Evolutionary conservation across 2,329 filamentous ascomycete genomes (phyloP), one percentile per base, ranked within the genome.

Genomic region (Cylindrodendrum hubeiense): DNA sequence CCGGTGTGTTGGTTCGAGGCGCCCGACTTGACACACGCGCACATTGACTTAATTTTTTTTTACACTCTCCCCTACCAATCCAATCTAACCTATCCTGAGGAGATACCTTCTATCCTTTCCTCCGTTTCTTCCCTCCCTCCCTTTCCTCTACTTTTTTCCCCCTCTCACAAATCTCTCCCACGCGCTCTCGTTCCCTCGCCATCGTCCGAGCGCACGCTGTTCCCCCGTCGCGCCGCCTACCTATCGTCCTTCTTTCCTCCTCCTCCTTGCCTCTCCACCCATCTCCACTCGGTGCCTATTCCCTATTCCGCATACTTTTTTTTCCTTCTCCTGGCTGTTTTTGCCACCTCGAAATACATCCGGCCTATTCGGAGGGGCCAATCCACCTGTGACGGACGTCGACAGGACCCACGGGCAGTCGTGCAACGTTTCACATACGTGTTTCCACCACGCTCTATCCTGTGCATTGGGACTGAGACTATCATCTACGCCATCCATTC

Each of bases 371-470:
- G 21, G 60, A 57, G 57, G 52, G 51, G 67, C 60, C 62, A 67
- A 71, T 60, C 57, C 69, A 21, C 33, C 43, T 51, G 63, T 66
- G 43, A 57, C 57, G 47, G 39, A 57, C 51, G 37, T 63, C 52
- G 34, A 54, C 47, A 51, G 59, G 33, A 59, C n/a, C 56, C 67
- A 56, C 59, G 49, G 55, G 67, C 67, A 39, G 43, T 46, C 50
- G 67, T 68, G 67, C 69, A 65, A 68, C 67, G 57, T 66, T 62
- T 51, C 66, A 60, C 63, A 50, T 41, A 63, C 59, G 21, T 39
- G 47, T 54, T 30, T 54, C 33, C 24, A 43, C 58, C 58, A 39
- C 33, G 37, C 22, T 61, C 22, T 30, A 19, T 55, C 28, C 33
- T 34, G 19, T 22, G 12, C 24, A 28, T 55, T 47, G 34, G 49